Percentiles rank a stretch among this genome's conserved stretches.
phyloP scores from a whole-genome alignment of 768 basidiomycete genomes.

The Lactifluus piperatus region DNA sequence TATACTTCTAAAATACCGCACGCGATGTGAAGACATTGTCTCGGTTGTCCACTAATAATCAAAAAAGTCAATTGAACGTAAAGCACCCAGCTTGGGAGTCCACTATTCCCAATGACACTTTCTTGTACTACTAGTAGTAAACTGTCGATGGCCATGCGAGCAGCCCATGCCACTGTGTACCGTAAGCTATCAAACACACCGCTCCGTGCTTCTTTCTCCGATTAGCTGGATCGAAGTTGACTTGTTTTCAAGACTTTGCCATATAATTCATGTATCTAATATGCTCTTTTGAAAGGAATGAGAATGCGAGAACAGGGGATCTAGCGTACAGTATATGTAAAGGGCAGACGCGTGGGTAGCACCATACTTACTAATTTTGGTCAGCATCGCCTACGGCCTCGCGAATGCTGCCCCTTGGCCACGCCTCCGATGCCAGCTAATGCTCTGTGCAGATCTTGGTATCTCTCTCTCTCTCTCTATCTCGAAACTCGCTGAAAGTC shows the following conservation, averaged over 20 bases:
- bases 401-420: constrained; percentile 4
- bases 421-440: neutral
- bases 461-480: too few species aligned
- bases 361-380: neutral
- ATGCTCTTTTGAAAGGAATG: too few species aligned
- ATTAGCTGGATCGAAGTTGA: too few species aligned
- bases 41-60: too few species aligned
- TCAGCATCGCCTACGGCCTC: neutral
- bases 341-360: neutral
- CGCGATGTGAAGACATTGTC: neutral
- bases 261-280: too few species aligned
- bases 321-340: neutral
- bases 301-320: too few species aligned
- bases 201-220: neutral
- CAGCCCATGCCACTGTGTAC: too few species aligned
- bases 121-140: too few species aligned
- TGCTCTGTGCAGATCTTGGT: neutral
- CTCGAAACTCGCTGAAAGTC: neutral
- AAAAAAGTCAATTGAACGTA: too few species aligned
- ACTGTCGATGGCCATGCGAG: neutral
- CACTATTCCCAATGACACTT: neutral
- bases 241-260: too few species aligned
- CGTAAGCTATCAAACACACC: neutral
- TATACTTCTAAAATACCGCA: neutral
- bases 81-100: neutral